phyloP scores from a whole-genome alignment of 2,329 filamentous ascomycete genomes.

The Hypoxylon sp. region DNA sequence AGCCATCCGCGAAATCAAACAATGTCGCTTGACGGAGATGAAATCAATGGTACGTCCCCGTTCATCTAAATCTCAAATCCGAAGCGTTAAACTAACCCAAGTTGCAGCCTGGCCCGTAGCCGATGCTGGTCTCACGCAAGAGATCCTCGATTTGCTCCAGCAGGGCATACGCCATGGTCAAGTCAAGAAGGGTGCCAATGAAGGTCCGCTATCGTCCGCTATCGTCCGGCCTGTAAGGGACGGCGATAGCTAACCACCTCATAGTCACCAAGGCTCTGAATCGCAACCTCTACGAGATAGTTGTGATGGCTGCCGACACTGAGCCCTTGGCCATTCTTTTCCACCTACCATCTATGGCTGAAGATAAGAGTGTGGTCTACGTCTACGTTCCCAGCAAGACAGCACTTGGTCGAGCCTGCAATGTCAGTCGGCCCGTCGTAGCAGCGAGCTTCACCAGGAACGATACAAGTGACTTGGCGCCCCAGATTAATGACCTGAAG shows the following conservation, averaged over 20 bases:
- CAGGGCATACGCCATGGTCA: background rate
- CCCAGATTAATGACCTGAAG: background rate
- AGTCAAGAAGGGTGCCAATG: background rate
- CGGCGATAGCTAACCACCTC: background rate
- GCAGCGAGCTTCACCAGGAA: background rate
- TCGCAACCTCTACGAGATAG: background rate
- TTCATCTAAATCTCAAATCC: conserved; percentile 8
- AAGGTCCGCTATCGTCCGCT: background rate
- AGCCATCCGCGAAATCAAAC: background rate
- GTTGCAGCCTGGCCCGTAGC: background rate
- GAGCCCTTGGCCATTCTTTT: background rate
- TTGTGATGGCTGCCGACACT: background rate
- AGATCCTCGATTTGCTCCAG: background rate
- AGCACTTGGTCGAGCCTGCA: background rate
- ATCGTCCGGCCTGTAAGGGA: background rate
- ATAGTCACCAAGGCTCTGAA: background rate
- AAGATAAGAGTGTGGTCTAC: background rate
- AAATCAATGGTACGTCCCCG: background rate
- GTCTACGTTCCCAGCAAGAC: background rate
- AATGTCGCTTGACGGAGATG: background rate
- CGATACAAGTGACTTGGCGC: background rate
- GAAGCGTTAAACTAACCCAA: background rate
- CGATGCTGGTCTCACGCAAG: background rate
- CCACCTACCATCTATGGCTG: background rate
- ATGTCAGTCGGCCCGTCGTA: background rate